Evolutionary conservation across 495 filamentous ascomycete species (phyloP).

Genomic region (Aspergillus baeticus): DNA sequence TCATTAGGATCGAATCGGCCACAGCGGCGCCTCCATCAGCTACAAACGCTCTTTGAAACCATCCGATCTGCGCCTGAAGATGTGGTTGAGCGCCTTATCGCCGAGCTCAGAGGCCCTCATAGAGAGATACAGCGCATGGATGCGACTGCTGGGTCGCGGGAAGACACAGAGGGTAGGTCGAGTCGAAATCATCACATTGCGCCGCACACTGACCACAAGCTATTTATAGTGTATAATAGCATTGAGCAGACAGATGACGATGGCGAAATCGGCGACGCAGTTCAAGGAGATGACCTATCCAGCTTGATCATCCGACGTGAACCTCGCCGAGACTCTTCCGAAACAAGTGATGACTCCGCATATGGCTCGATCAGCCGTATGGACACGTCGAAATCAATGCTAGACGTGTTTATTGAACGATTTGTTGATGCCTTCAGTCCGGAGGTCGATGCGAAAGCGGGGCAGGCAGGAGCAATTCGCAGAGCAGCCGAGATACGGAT

Average conservation of each 20-base stretch:
- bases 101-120: conserved; percentile 31
- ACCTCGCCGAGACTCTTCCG: conserved; percentile 13
- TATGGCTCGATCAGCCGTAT: conserved; percentile 26
- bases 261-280: conserved; percentile 5
- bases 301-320: neutral
- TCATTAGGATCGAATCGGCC: conserved; percentile 22
- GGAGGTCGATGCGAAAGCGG: conserved; percentile 38
- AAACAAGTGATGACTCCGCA: conserved; percentile 25
- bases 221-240: neutral
- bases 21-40: conserved; percentile 31
- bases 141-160: conserved; percentile 29
- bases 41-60: conserved; percentile 39
- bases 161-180: conserved; percentile 28
- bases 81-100: conserved; percentile 35
- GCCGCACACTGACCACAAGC: neutral
- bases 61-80: conserved; percentile 39
- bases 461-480: conserved; percentile 40
- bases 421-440: conserved; percentile 49
- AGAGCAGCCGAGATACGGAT: conserved; percentile 44
- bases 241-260: conserved; percentile 9
- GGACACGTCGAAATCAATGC: conserved; percentile 25
- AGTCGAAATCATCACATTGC: neutral
- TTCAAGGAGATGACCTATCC: conserved; percentile 19
- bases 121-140: conserved; percentile 20
- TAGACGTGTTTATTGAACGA: conserved; percentile 44